Percentiles rank a stretch among this genome's conserved stretches.
phyloP scores from a whole-genome alignment of 768 basidiomycete species.

The Mycena alexandri region DNA sequence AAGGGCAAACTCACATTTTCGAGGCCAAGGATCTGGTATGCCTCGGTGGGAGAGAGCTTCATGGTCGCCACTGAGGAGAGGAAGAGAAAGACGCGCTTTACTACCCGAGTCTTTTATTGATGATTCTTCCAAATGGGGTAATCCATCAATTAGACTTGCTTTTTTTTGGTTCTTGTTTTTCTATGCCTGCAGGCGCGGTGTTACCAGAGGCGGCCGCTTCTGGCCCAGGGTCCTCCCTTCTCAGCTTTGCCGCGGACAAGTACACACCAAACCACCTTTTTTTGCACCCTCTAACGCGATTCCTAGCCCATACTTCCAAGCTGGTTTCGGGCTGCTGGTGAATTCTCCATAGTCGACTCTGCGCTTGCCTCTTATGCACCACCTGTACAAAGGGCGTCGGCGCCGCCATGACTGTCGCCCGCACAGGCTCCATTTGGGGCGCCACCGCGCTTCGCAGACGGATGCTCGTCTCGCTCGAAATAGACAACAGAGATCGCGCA shows the following conservation, averaged over 20 bases:
- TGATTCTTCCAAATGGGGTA: constrained; percentile 19
- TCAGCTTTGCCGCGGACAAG: constrained; percentile 73
- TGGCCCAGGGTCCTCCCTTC: constrained; percentile 45
- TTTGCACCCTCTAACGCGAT: constrained; percentile 13
- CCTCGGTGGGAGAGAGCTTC: constrained; percentile 42
- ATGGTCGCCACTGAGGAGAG: constrained; percentile 6
- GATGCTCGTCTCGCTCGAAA: constrained; percentile 94
- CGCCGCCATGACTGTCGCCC: constrained; percentile 81
- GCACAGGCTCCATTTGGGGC: constrained; percentile 76
- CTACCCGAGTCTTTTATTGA: no score
- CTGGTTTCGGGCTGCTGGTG: constrained; percentile 98
- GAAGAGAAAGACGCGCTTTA: constrained; percentile 4
- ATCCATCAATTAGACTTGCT: background rate
- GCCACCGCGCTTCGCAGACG: constrained; percentile 85
- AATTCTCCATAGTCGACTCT: constrained; percentile 22
- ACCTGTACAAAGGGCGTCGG: constrained; percentile 81
- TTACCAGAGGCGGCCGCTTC: constrained; percentile 28
- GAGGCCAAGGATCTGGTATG: constrained; percentile 63
- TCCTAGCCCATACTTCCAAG: constrained; percentile 94
- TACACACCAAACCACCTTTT: constrained; percentile 52
- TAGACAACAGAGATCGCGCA: constrained; percentile 93
- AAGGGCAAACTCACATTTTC: constrained; percentile 57
- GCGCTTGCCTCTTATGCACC: constrained; percentile 24
- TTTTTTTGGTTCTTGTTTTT: background rate
- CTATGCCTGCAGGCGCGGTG: constrained; percentile 39